Evolutionary conservation across 192 early-diverging fungal genomes (phyloP).

Genomic region (Rhizophagus prolifer): DNA sequence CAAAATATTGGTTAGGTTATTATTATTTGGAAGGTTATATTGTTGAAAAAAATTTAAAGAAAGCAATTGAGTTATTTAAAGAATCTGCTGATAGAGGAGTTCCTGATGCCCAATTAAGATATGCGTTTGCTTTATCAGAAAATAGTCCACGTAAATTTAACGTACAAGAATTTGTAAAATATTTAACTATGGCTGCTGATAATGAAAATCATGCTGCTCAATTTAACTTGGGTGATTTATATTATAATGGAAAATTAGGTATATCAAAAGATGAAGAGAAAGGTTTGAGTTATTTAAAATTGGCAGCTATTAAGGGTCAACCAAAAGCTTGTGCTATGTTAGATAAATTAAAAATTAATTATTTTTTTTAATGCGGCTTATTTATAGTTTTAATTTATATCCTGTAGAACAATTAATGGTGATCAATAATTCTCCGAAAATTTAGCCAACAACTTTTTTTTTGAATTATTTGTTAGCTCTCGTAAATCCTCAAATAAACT

Average conservation of each 20-base stretch:
- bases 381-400: too few relatives aligned
- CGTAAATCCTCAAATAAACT: too few relatives aligned
- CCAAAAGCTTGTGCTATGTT: not conserved
- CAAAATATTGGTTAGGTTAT: not conserved
- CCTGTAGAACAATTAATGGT: too few relatives aligned
- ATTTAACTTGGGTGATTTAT: not conserved
- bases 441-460: too few relatives aligned
- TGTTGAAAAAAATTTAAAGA: not conserved
- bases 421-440: too few relatives aligned
- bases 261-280: not conserved
- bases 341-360: too few relatives aligned
- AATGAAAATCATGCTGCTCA: constrained; percentile 1
- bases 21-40: not conserved
- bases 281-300: not conserved
- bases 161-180: not conserved
- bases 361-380: too few relatives aligned
- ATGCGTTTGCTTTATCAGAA: not conserved
- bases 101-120: not conserved
- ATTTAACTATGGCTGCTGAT: not conserved
- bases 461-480: too few relatives aligned
- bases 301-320: not conserved
- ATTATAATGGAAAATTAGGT: not conserved
- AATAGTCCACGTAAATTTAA: not conserved
- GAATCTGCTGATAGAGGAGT: not conserved
- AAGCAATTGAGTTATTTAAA: not conserved